Conservation (phyloP, 2,329 filamentous ascomycete genomes). For the Mycogone perniciosa region DNA sequence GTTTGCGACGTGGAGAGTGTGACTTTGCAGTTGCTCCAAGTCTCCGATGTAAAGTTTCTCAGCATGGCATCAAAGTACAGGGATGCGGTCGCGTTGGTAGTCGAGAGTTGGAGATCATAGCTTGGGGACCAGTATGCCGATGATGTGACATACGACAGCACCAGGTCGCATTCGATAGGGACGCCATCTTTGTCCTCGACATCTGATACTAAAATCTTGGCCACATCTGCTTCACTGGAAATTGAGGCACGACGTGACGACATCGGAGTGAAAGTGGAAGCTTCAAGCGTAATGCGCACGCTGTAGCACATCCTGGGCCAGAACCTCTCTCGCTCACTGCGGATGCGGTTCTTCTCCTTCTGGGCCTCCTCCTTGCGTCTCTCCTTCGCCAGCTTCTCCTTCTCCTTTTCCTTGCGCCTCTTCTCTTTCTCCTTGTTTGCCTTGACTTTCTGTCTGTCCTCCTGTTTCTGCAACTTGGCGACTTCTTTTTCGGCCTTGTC, state of each 20-base stretch:
- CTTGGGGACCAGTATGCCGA: conserved; percentile 54
- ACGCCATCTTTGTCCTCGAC: conserved; percentile 13
- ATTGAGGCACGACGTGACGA: conserved; percentile 46
- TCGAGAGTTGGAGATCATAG: conserved; percentile 57
- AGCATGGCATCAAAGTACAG: conserved; percentile 58
- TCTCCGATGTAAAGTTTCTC: conserved; percentile 56
- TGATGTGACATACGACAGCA: conserved; percentile 53
- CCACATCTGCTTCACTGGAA: conserved; percentile 47
- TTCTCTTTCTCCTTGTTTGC: conserved; percentile 26
- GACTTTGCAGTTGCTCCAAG: conserved; percentile 55
- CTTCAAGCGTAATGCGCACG: conserved; percentile 44
- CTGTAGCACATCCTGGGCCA: conserved; percentile 44
- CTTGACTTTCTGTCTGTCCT: conserved; percentile 25
- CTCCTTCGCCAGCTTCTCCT: conserved; percentile 28
- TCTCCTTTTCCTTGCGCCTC: conserved; percentile 28
- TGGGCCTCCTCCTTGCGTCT: conserved; percentile 30
- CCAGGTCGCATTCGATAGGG: conserved; percentile 35
- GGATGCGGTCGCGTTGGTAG: conserved; percentile 43
- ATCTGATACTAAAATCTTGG: conserved; percentile 20
- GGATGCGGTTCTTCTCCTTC: conserved; percentile 40
- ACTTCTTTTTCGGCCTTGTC: conserved; percentile 27
- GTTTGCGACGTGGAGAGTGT: conserved; percentile 59
- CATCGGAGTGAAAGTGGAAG: conserved; percentile 31
- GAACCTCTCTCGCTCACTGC: conserved; percentile 37
- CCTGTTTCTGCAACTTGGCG: conserved; percentile 21